Evolutionary conservation across 768 basidiomycete genomes (phyloP), one percentile per base, ranked within the genome.

Genomic region (Termitomyces sp.): DNA sequence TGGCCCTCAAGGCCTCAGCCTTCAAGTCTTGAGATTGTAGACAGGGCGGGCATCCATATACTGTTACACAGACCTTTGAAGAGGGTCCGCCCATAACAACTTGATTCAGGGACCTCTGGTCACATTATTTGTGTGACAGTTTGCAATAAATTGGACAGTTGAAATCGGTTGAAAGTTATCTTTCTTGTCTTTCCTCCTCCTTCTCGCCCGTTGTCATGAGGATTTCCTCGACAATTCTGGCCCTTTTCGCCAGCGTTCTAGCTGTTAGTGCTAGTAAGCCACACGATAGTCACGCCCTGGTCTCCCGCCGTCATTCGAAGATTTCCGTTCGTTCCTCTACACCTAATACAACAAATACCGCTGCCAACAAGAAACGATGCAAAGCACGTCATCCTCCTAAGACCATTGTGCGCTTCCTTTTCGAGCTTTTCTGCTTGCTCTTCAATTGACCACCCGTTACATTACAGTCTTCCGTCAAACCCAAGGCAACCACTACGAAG

Each of bases 201-300:
- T 62, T 55, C 57, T 62, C 52, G 32, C 65, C 67, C 45, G 56
- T 49, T 53, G 63, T 60, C 58, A 83, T 84, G 82, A 82, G 76
- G 74, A 57, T 79, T 60, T 64, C 72, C 53, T 66, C 75, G 62
- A 67, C 79, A 37, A 33, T 76, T 40, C 56, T 79, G 49, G 68
- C 67, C 39, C 59, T 77, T 63, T 66, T 83, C 52, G 67, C 78
- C 59, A 66, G 76, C 43, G 58, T 69, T 49, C 55, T 71, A 16
- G 55, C 68, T 20, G 71, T 70, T 40, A 74, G 69, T 40, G 74
- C 77, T 20, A 72, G 70, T 54, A 58, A 53, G 58, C 64, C 67
- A n/a, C 71, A 71, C 60, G 72, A 65, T 44, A 66, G 59, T 46
- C 62, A 60, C 50, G 67, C 60, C 32, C 56, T 73, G 26, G 63